Percentiles rank a stretch among this genome's conserved stretches.
These are phyloP conservation scores for Takashimella tepidaria DNA, from an alignment of 1,284 basidiomycete species.

Conservation along the genomic window DNA sequence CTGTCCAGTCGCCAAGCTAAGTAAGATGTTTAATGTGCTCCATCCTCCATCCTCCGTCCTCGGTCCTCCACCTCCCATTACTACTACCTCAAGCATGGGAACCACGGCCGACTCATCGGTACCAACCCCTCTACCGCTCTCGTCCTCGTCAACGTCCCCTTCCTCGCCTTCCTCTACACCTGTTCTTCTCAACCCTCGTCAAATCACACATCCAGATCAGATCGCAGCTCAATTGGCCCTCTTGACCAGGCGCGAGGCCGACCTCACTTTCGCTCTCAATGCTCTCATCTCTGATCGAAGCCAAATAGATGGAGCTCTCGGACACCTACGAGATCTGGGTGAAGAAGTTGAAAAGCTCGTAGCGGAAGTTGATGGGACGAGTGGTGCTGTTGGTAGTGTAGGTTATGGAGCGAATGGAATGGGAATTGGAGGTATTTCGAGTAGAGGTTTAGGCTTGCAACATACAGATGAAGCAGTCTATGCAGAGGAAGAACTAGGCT, in stretches of 20 bases:
- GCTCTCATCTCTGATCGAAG: conserved; percentile 64
- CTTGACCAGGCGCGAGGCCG: conserved; percentile 70
- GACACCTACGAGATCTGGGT: conserved; percentile 59
- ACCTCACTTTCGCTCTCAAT: conserved; percentile 70
- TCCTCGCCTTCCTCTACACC: conserved; percentile 13
- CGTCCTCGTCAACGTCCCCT: conserved; percentile 6
- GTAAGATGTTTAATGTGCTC: no score
- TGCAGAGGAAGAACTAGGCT: conserved; percentile 28
- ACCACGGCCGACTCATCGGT: neutral
- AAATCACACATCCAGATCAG: conserved; percentile 35
- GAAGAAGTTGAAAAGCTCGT: conserved; percentile 62
- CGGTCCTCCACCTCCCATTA: no score
- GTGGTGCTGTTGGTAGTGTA: conserved; percentile 7
- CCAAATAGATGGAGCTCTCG: conserved; percentile 62
- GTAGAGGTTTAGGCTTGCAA: neutral
- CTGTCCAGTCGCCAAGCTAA: no score
- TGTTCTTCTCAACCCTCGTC: conserved; percentile 27
- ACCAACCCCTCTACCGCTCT: neutral
- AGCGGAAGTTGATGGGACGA: conserved; percentile 54
- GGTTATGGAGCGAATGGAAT: neutral
- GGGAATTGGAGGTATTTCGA: neutral
- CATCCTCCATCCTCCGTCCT: no score
- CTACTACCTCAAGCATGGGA: neutral
- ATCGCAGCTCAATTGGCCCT: conserved; percentile 49
- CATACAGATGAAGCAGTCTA: conserved; percentile 7